Conservation (phyloP, 169 alveolate species). For the Babesia bovis region DNA sequence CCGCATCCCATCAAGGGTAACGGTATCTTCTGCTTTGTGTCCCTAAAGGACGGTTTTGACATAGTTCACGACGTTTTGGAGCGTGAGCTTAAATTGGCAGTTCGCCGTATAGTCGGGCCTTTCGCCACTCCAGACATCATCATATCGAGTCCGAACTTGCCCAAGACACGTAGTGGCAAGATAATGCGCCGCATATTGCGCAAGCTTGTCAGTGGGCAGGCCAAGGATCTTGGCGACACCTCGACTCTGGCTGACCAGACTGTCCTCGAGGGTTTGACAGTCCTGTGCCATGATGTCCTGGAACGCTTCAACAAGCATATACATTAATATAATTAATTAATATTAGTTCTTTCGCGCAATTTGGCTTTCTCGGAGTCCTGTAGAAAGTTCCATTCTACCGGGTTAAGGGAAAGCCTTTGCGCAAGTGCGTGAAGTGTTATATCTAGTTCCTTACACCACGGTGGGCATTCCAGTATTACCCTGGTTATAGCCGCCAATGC, state of each 20-base stretch:
- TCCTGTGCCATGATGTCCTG: slow-evolving; percentile 13
- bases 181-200: slow-evolving; percentile 90
- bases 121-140: slow-evolving; percentile 91
- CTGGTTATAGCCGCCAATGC: slow-evolving; percentile 13
- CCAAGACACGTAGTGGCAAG: slow-evolving; percentile 93
- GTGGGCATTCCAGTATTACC: slow-evolving; percentile 13
- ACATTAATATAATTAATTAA: neutral
- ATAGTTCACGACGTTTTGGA: slow-evolving; percentile 18
- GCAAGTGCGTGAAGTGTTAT: slow-evolving; percentile 1
- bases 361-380: slow-evolving; percentile 2
- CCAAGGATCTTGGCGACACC: slow-evolving; percentile 78
- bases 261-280: slow-evolving; percentile 73
- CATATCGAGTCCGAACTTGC: slow-evolving; percentile 81
- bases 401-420: slow-evolving; percentile 9
- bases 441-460: slow-evolving; percentile 19
- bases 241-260: slow-evolving; percentile 86
- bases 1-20: slow-evolving; percentile 92
- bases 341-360: neutral
- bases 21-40: slow-evolving; percentile 88
- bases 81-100: slow-evolving; percentile 24
- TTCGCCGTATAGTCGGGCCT: slow-evolving; percentile 83
- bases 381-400: slow-evolving; percentile 12
- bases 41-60: slow-evolving; percentile 63
- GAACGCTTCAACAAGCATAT: neutral
- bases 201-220: slow-evolving; percentile 83